phyloP scores from a whole-genome alignment of 345 rosid genomes.

The Mangifera indica region DNA sequence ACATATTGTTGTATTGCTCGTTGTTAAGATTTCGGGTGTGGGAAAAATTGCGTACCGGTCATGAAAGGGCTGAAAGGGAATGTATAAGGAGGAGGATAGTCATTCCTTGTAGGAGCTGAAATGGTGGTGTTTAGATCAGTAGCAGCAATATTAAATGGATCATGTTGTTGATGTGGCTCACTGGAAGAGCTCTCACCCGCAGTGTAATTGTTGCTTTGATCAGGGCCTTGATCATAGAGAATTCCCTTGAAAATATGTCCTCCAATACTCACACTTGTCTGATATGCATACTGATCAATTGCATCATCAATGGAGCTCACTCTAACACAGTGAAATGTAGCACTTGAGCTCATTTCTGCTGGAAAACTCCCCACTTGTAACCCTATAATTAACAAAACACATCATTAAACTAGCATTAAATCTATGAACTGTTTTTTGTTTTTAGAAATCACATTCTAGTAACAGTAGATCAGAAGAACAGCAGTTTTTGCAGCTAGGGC shows the following conservation, averaged over 20 bases:
- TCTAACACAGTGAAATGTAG: constrained; percentile 44
- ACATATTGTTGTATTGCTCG: too few relatives aligned
- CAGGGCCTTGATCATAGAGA: constrained; percentile 54
- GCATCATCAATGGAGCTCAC: constrained; percentile 40
- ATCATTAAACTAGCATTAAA: neutral
- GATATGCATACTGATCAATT: constrained; percentile 48
- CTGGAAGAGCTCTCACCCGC: constrained; percentile 36
- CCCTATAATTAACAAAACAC: constrained; percentile 28
- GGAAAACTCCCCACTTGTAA: constrained; percentile 41
- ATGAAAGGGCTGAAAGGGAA: constrained; percentile 37
- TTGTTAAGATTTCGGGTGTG: constrained; percentile 43
- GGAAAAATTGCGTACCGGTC: constrained; percentile 50
- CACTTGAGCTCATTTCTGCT: constrained; percentile 38
- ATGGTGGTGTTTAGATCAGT: constrained; percentile 11
- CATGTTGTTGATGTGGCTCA: constrained; percentile 23
- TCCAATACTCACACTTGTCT: constrained; percentile 45
- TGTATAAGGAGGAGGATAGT: constrained; percentile 20
- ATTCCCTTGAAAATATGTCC: constrained; percentile 55
- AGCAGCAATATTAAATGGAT: constrained; percentile 6
- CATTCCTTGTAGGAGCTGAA: constrained; percentile 1
- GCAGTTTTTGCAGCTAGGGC: neutral
- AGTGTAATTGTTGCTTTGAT: constrained; percentile 7
- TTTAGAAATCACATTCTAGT: neutral
- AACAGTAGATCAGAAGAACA: neutral
- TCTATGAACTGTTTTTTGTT: neutral